Base-by-base conservation (phyloP, 2,329 filamentous ascomycete species). In the Penicillium verrucosum region DNA sequence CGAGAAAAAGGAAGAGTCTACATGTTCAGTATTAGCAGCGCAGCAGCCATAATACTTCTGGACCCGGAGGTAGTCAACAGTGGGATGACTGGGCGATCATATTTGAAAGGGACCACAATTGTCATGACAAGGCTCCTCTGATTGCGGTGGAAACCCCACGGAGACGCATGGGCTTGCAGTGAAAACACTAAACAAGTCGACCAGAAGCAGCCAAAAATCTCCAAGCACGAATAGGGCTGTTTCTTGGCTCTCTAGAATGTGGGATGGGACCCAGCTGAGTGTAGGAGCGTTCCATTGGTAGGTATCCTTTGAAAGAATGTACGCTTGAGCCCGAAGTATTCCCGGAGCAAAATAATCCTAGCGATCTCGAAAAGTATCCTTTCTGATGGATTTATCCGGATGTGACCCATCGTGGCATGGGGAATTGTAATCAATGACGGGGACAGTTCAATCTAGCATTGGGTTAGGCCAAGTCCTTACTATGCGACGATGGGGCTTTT, bases 391-490 rank as follows among this genome's bases (percentile, higher is more conserved):
- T 36, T 52, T n/a, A 30, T 30, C 21, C 21, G n/a, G 16, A 45
- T 40, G 9, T 38, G 23, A 37, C 18, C 37, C 14, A 52, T n/a
- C 11, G 21, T 41, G 18, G 25, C 18, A 54, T 30, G 29, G 29
- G 7, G 6, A 43, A 23, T 47, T 37, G 21, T n/a, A 41, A 40
- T 61, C 61, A 51, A 64, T 60, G 60, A 59, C 54, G 55, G 56
- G 43, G 21, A 43, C 42, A 61, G 56, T 36, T 25, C 30, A 27
- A 27, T 40, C 29, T 49, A 41, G 21, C 16, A 40, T 27, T 48
- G 50, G 38, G 40, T 41, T 56, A 11, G 47, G 53, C 18, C 11
- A 12, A 34, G 11, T 30, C 43, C n/a, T 49, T 49, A 52, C 36
- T 40, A 21, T 16, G 38, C 38, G 16, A 12, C 27, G 6, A 51